Percentiles rank a stretch among this genome's conserved stretches.
phyloP scores from a whole-genome alignment of 1,139 yeast species.

The Scheffersomyces cryptocercus region DNA sequence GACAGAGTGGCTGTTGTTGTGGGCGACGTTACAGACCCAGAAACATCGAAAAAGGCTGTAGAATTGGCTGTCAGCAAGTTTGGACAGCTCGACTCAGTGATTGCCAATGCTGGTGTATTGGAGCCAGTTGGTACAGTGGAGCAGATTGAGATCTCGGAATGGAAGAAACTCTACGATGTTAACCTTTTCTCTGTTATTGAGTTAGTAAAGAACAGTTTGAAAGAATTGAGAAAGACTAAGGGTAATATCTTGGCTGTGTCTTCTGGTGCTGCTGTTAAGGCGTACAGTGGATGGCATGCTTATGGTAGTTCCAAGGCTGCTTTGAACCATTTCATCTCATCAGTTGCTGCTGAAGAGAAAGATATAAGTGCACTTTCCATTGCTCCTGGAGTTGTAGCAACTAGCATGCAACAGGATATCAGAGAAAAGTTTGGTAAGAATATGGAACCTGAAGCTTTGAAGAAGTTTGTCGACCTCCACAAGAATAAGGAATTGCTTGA shows the following conservation, averaged over 20 bases:
- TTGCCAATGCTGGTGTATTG: slow-evolving; percentile 87
- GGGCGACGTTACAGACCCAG: slow-evolving; percentile 66
- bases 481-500: slow-evolving; percentile 53
- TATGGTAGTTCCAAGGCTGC: slow-evolving; percentile 93
- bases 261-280: slow-evolving; percentile 74
- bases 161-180: slow-evolving; percentile 71
- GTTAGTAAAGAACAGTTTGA: slow-evolving; percentile 58
- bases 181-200: slow-evolving; percentile 78
- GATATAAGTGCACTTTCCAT: slow-evolving; percentile 62
- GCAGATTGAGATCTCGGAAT: slow-evolving; percentile 48
- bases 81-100: slow-evolving; percentile 66
- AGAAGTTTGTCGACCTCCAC: slow-evolving; percentile 63
- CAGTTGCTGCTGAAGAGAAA: slow-evolving; percentile 68
- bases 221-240: slow-evolving; percentile 54
- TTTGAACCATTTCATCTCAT: slow-evolving; percentile 66
- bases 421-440: slow-evolving; percentile 55
- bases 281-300: slow-evolving; percentile 80
- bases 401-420: slow-evolving; percentile 79
- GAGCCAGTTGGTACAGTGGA: slow-evolving; percentile 72
- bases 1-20: slow-evolving; percentile 54
- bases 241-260: slow-evolving; percentile 76
- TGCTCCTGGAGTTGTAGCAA: slow-evolving; percentile 94
- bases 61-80: slow-evolving; percentile 48
- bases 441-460: slow-evolving; percentile 59
- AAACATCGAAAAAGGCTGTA: slow-evolving; percentile 42